Conservation (phyloP, 2,329 filamentous ascomycete genomes). For the Fusarium compactum region DNA sequence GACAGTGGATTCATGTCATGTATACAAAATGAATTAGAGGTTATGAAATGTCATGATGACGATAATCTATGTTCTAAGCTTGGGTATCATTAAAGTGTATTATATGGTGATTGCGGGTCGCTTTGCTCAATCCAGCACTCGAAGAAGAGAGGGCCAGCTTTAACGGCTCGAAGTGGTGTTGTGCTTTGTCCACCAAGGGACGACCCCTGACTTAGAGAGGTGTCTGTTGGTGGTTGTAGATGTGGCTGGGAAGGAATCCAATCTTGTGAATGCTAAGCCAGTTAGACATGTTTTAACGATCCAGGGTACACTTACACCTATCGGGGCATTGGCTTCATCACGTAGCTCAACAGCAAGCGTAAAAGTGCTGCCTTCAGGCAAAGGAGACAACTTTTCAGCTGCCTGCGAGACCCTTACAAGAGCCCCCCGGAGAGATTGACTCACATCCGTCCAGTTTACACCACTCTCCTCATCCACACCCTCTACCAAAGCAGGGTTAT, state of each 20-base stretch:
- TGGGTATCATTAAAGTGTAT: conserved; percentile 32
- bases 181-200: conserved; percentile 56
- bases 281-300: conserved; percentile 14
- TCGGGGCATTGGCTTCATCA: conserved; percentile 68
- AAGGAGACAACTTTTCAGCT: conserved; percentile 65
- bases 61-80: conserved; percentile 30
- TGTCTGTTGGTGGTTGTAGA: conserved; percentile 55
- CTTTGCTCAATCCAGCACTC: conserved; percentile 72
- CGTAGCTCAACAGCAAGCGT: conserved; percentile 81
- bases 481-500: conserved; percentile 43
- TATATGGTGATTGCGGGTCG: conserved; percentile 1
- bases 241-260: conserved; percentile 69
- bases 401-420: conserved; percentile 72
- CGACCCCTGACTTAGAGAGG: conserved; percentile 47
- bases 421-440: conserved; percentile 78
- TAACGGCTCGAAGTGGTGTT: conserved; percentile 65
- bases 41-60: conserved; percentile 44
- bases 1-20: conserved; percentile 35
- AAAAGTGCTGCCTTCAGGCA: conserved; percentile 77
- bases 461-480: conserved; percentile 39
- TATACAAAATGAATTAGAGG: conserved; percentile 41
- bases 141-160: conserved; percentile 70
- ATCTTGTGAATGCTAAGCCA: conserved; percentile 66
- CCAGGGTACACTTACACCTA: conserved; percentile 61
- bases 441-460: conserved; percentile 70